Evolutionary conservation across 805 yeast species (phyloP), one percentile per base, ranked within the genome.

Genomic region (Ascoidea rubescens): DNA sequence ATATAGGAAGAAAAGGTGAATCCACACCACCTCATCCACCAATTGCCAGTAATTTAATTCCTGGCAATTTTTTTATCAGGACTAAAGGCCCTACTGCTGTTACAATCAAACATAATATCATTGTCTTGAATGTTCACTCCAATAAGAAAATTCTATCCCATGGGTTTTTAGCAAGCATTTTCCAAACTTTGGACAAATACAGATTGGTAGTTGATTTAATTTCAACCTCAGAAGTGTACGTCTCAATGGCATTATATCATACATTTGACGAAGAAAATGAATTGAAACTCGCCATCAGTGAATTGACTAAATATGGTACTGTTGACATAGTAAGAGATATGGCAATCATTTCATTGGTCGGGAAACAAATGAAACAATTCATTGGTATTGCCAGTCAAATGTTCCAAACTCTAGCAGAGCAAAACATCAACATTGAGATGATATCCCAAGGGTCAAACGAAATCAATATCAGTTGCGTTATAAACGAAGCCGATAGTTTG

Each of bases 371-470:
- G 98, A 89, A 89, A 64, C 96, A 90, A 64, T 79, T 84, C 65
- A 87, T 93, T 55, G 99, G 99, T 63, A 90, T 88, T 64, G 99
- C 99, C 0, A 96, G 97, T 48, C 83, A 88, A 58, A 91, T 91
- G 96, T 93, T 93, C 71, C 82, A 89, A 60, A 87, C 95, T 1
- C 72, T 93, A 59, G 97, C 98, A 5, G 90, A 87, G 62, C 95
- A 91, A 61, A 78, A 79, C 48, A 84, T 93, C 64, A 93, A 93
- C 69, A 88, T 93, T 60, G 99, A 93, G 68, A 93, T 93, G 99
- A 93, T 93, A 68, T 79, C 89, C 53, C 99, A 93, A 74, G 99
- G 99, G 61, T 96, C 98, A 17, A 91, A 91, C 63, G 99, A 93
- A 69, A 93, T 93, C 63, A 93, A 93, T 66, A 93, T 93, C 51